Percentiles rank a stretch among this genome's conserved stretches.
These are phyloP conservation scores for Pterocarpus macrocarpus DNA, from an alignment of 306 rosid species.

Conservation along the genomic window DNA sequence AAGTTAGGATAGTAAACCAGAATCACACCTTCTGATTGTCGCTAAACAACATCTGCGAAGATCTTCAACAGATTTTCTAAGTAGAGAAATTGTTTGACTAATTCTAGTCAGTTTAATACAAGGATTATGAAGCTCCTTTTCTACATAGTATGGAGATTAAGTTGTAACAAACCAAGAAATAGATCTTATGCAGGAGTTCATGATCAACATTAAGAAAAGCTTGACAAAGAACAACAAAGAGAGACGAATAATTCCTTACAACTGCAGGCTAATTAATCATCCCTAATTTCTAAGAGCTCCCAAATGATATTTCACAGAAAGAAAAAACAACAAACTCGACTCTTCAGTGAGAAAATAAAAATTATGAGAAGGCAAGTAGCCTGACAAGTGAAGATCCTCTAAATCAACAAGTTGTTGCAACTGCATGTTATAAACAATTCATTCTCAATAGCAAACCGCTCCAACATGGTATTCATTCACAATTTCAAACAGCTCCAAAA, in stretches of 20 bases:
- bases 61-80: not conserved
- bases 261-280: not conserved
- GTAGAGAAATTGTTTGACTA: conserved; percentile 7
- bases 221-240: not conserved
- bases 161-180: not conserved
- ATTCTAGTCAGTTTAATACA: not conserved
- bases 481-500: no score
- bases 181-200: conserved; percentile 14
- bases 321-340: conserved; percentile 2
- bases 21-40: not conserved
- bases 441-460: not conserved
- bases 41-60: conserved; percentile 4
- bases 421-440: not conserved
- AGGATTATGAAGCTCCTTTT: conserved; percentile 5
- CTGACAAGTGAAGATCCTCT: conserved; percentile 1
- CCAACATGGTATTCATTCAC: not conserved
- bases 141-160: not conserved
- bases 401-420: not conserved
- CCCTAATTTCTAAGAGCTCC: conserved; percentile 27
- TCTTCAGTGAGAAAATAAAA: not conserved
- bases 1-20: not conserved
- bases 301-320: not conserved
- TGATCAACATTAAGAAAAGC: not conserved
- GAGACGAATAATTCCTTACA: not conserved
- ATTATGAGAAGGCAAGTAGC: not conserved